Percentiles rank a stretch among this genome's conserved stretches.
phyloP scores from a whole-genome alignment of 208 protist genomes.

The Herpetomonas samuelpessoai region DNA sequence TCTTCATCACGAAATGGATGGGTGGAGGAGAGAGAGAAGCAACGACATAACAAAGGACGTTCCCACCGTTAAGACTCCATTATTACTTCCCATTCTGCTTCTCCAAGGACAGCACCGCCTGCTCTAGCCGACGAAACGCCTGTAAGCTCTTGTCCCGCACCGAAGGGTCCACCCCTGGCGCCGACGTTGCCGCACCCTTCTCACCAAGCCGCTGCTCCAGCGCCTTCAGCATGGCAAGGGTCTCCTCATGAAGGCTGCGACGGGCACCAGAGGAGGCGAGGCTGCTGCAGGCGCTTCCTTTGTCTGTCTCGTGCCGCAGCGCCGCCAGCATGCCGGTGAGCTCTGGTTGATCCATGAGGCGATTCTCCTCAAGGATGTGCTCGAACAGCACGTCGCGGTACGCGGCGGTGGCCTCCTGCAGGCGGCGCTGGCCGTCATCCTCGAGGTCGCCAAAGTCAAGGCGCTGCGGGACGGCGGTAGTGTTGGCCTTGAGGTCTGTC shows the following conservation, averaged over 20 bases:
- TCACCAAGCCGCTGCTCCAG: slow-evolving; percentile 20
- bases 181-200: neutral
- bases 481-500: no score
- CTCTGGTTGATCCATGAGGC: slow-evolving; percentile 9
- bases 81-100: neutral
- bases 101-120: slow-evolving; percentile 16
- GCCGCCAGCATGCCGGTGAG: slow-evolving; percentile 9
- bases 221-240: slow-evolving; percentile 20
- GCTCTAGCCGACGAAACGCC: slow-evolving; percentile 26
- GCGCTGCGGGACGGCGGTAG: no score
- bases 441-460: neutral
- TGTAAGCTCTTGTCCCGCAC: slow-evolving; percentile 14
- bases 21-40: no score
- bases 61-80: no score
- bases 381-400: slow-evolving; percentile 41
- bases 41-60: no score
- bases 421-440: slow-evolving; percentile 23
- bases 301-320: neutral
- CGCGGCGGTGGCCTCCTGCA: slow-evolving; percentile 30
- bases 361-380: slow-evolving; percentile 37
- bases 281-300: neutral
- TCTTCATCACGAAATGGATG: no score
- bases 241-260: slow-evolving; percentile 7
- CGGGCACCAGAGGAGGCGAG: neutral
- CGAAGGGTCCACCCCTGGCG: neutral